A percentile compares a stretch with the other conserved stretches of the same genome.
phyloP scores from a whole-genome alignment of 2,329 filamentous ascomycete genomes.

The Cercospora sp. region DNA sequence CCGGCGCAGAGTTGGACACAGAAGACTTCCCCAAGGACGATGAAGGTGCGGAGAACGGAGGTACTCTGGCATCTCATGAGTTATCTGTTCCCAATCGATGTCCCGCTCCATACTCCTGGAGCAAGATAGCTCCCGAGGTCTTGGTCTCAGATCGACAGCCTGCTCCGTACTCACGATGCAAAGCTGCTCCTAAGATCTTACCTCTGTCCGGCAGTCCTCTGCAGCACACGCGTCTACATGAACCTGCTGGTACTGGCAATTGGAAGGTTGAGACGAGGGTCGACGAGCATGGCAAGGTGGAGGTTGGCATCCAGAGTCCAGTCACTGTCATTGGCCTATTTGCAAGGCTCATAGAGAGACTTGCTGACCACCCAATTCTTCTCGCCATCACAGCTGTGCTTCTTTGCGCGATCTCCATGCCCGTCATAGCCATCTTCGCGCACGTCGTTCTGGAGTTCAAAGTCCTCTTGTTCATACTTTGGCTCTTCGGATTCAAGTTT shows the following conservation, averaged over 20 bases:
- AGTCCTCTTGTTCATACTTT: not conserved
- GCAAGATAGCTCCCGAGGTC: not conserved
- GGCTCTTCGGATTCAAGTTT: not conserved
- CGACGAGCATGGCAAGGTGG: not conserved
- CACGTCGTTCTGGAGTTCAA: not conserved
- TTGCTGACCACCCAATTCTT: not conserved
- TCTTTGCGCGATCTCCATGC: not conserved
- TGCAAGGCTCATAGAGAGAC: not conserved
- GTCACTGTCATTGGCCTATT: not conserved
- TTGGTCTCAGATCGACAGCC: not conserved
- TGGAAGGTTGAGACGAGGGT: not conserved
- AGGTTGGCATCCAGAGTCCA: not conserved
- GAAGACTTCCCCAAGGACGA: not conserved
- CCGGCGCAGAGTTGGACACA: not conserved
- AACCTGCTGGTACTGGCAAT: not conserved
- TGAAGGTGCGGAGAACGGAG: not conserved
- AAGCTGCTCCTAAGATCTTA: not conserved
- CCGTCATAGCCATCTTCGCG: not conserved
- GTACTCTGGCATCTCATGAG: not conserved
- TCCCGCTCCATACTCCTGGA: not conserved
- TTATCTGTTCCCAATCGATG: not conserved
- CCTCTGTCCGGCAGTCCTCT: not conserved
- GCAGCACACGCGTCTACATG: not conserved
- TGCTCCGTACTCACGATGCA: not conserved
- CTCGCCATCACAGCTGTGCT: not conserved